phyloP scores from a whole-genome alignment of 2,329 filamentous ascomycete genomes.

The Aureobasidium sp. region DNA sequence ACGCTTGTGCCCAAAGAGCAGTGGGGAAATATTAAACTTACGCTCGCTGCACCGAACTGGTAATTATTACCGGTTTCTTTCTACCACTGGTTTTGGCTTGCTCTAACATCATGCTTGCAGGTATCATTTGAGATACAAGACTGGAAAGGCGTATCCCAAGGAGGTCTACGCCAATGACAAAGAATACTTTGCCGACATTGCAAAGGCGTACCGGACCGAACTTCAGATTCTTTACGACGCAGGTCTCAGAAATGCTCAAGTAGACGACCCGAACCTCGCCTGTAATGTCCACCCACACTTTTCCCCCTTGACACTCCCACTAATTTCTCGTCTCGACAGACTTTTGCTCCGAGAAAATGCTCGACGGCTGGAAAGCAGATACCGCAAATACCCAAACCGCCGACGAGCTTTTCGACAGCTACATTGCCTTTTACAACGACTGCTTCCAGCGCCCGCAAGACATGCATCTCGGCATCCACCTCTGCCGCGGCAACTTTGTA shows the following conservation, averaged over 20 bases:
- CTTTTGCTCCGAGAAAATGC: constrained; percentile 67
- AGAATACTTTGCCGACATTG: constrained; percentile 42
- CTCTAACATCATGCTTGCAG: constrained; percentile 23
- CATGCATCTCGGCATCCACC: constrained; percentile 69
- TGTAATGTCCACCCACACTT: constrained; percentile 22
- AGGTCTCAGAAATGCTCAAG: constrained; percentile 43
- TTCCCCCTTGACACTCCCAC: too few relatives aligned
- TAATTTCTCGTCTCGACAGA: constrained; percentile 37
- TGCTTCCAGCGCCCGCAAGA: constrained; percentile 54
- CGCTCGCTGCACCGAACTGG: constrained; percentile 28
- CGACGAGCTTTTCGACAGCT: constrained; percentile 65
- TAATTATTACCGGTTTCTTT: background rate
- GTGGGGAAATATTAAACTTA: constrained; percentile 56
- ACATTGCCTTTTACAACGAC: constrained; percentile 72
- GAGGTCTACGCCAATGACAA: constrained; percentile 41
- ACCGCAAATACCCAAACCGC: constrained; percentile 59
- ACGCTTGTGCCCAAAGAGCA: constrained; percentile 52
- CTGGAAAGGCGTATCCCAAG: constrained; percentile 40
- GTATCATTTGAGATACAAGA: constrained; percentile 61
- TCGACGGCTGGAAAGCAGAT: constrained; percentile 62
- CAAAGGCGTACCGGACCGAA: constrained; percentile 41
- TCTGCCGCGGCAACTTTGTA: constrained; percentile 53
- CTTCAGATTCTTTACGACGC: constrained; percentile 40
- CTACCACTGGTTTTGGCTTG: too few relatives aligned
- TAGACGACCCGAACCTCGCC: constrained; percentile 44